A percentile compares a stretch with the other conserved stretches of the same genome.
Conservation (phyloP, 2,329 filamentous ascomycete species). For the Colletotrichum sp. region DNA sequence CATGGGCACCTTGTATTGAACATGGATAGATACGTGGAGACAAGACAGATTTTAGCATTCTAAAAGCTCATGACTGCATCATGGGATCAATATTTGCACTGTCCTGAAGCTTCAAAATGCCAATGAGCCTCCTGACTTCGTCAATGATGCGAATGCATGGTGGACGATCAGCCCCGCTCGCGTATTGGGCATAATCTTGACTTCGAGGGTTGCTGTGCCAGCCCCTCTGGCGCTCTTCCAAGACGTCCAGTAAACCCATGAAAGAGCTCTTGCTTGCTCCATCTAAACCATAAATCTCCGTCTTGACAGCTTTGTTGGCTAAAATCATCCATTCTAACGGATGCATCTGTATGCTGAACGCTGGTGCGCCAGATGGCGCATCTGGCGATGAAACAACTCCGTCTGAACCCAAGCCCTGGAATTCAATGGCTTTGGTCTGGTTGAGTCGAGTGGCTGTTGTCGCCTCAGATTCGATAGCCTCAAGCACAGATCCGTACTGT, state of each 20-base stretch:
- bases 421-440: background rate
- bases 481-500: background rate
- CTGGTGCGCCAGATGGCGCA: rapidly evolving
- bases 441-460: background rate
- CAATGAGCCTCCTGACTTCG: background rate
- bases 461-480: background rate
- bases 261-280: background rate
- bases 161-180: background rate
- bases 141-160: background rate
- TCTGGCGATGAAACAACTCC: background rate
- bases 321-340: background rate
- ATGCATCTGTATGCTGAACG: background rate
- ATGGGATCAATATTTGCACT: background rate
- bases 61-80: background rate
- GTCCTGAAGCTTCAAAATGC: background rate
- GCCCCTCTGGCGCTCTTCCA: background rate
- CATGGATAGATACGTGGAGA: background rate
- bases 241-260: background rate
- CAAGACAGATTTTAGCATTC: background rate
- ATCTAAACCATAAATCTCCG: background rate
- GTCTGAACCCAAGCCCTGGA: background rate
- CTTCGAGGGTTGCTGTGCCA: background rate
- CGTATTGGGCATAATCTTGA: background rate
- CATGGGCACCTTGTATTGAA: background rate
- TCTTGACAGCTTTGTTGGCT: background rate